phyloP scores from a whole-genome alignment of 176 grass and related monocot genomes.

The Areca catechu region DNA sequence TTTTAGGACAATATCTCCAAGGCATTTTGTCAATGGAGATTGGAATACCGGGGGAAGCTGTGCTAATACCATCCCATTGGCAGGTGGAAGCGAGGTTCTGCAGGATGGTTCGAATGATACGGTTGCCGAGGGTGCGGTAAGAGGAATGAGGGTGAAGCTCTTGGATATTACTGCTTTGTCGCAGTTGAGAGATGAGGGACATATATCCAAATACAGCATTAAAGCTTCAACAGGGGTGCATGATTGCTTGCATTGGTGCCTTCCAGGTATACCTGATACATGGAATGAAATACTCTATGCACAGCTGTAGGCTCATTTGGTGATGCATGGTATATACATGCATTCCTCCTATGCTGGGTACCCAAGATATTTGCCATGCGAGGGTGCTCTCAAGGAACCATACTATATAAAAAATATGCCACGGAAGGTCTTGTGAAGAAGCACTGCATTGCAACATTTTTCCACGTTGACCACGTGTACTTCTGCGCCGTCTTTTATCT shows the following conservation, averaged over 20 bases:
- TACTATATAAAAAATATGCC: too few relatives aligned
- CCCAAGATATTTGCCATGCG: too few relatives aligned
- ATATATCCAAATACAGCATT: conserved; percentile 68
- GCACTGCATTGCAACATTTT: too few relatives aligned
- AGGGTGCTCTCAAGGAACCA: too few relatives aligned
- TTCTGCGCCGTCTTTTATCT: too few relatives aligned
- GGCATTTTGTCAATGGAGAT: conserved; percentile 93
- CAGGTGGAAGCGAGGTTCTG: conserved; percentile 55
- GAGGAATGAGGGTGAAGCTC: conserved; percentile 56
- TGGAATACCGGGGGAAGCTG: conserved; percentile 98
- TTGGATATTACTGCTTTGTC: conserved; percentile 89
- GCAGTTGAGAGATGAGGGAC: conserved; percentile 73
- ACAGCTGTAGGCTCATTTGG: conserved; percentile 40
- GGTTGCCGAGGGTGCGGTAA: conserved; percentile 48
- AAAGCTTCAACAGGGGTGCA: conserved; percentile 44
- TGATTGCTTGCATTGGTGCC: conserved; percentile 98
- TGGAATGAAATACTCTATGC: conserved; percentile 98
- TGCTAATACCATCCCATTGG: conserved; percentile 55
- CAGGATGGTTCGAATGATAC: conserved; percentile 63
- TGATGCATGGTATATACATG: too few relatives aligned
- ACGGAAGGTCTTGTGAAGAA: too few relatives aligned
- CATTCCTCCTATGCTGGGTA: too few relatives aligned
- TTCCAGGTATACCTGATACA: conserved; percentile 82
- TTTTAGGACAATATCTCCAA: conserved; percentile 79
- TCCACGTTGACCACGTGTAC: too few relatives aligned